phyloP scores from a whole-genome alignment of 2,329 filamentous ascomycete genomes.

The Annulohypoxylon truncatum region DNA sequence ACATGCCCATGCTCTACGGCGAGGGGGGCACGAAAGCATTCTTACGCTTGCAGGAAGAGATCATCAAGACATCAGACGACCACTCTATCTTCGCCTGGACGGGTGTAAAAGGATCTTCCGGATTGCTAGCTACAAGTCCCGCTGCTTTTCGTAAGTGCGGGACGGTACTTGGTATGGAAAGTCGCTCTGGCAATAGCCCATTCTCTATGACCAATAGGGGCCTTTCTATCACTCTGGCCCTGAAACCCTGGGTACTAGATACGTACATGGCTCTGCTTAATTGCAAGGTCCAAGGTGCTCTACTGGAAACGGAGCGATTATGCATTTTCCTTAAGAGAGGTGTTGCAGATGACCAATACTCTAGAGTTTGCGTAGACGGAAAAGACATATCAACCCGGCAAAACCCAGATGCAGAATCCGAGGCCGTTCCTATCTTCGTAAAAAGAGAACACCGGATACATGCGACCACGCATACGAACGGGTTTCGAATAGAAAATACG shows the following conservation, averaged over 20 bases:
- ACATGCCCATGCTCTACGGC: conserved; percentile 20
- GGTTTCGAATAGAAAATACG: background rate
- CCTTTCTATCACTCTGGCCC: background rate
- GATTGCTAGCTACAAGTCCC: background rate
- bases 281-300: background rate
- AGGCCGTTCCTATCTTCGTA: background rate
- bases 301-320: background rate
- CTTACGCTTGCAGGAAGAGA: conserved; percentile 17
- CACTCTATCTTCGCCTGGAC: conserved; percentile 13
- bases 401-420: background rate
- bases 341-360: conserved; percentile 1
- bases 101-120: background rate
- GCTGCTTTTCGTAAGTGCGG: background rate
- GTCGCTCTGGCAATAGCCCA: background rate
- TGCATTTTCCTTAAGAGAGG: background rate
- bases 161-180: too few relatives aligned
- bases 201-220: conserved; percentile 8
- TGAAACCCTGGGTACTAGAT: background rate
- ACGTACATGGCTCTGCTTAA: conserved; percentile 1
- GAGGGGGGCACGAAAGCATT: conserved; percentile 13
- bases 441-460: too few relatives aligned
- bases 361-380: background rate
- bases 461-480: too few relatives aligned
- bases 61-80: conserved; percentile 11
- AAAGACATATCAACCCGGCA: background rate